Conservation (phyloP, 345 rosid species). For the Mercurialis annua region DNA sequence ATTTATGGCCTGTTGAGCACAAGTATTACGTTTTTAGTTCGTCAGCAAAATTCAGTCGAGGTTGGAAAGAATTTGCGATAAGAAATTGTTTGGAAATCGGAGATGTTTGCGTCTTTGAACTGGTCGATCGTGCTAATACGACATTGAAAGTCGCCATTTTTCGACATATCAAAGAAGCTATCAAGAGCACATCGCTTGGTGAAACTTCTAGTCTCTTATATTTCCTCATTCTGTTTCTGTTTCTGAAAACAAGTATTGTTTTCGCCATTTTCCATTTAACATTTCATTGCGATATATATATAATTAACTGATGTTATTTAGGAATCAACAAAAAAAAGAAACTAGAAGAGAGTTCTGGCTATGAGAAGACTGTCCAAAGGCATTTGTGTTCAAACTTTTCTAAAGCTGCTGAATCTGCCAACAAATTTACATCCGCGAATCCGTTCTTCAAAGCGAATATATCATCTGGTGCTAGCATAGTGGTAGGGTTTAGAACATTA, state of each 20-base stretch:
- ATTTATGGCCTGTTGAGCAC: conserved; percentile 12
- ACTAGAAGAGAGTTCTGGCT: not conserved
- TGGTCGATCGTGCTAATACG: not conserved
- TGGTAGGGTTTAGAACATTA: not conserved
- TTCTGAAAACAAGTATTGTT: too few species aligned
- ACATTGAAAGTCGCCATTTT: not conserved
- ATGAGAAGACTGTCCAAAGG: too few species aligned
- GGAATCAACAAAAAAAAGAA: not conserved
- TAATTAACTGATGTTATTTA: not conserved
- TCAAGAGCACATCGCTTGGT: too few species aligned
- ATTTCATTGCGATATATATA: too few species aligned
- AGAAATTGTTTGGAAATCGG: conserved; percentile 9
- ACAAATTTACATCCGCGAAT: too few species aligned
- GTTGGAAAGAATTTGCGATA: conserved; percentile 8
- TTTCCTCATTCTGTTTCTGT: not conserved
- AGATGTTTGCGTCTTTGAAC: conserved; percentile 18
- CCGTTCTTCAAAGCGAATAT: not conserved
- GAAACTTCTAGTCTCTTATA: too few species aligned
- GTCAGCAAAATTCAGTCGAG: not conserved
- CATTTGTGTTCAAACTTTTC: not conserved
- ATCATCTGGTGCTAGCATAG: not conserved
- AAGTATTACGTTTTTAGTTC: too few species aligned
- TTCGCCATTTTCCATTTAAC: too few species aligned
- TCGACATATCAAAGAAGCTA: not conserved
- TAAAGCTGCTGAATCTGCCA: too few species aligned